Evolutionary conservation across 257 asterid species (phyloP).

Genomic region (Mentha longifolia): DNA sequence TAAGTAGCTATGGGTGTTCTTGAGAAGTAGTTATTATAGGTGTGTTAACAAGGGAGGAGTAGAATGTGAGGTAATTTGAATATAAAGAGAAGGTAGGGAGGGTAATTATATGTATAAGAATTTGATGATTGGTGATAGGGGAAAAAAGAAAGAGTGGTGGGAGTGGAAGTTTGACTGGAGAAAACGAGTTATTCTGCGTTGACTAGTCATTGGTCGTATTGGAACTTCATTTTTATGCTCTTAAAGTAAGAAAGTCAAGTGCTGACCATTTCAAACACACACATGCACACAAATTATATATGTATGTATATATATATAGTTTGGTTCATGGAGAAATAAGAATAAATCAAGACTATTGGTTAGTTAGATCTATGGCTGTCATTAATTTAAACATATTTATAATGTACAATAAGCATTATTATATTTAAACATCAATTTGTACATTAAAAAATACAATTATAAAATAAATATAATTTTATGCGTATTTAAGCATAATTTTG

Average conservation of each 20-base stretch:
- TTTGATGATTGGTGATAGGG: neutral
- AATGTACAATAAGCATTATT: too few relatives aligned
- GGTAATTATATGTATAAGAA: neutral
- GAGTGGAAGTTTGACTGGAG: conserved; percentile 70
- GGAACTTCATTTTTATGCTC: conserved; percentile 27
- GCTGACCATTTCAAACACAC: conserved; percentile 50
- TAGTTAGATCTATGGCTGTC: too few relatives aligned
- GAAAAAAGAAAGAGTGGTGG: conserved; percentile 36
- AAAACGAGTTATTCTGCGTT: conserved; percentile 57
- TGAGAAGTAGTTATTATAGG: neutral
- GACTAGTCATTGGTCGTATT: conserved; percentile 53
- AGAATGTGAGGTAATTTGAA: conserved; percentile 36
- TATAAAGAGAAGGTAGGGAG: conserved; percentile 44
- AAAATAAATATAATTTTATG: too few relatives aligned
- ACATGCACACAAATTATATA: neutral
- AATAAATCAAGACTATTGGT: too few relatives aligned
- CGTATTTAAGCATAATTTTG: too few relatives aligned
- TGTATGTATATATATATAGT: too few relatives aligned
- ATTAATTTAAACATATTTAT: too few relatives aligned
- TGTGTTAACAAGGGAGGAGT: conserved; percentile 22
- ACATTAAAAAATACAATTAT: too few relatives aligned
- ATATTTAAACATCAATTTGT: too few relatives aligned
- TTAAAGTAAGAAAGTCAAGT: conserved; percentile 32
- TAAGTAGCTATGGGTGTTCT: neutral
- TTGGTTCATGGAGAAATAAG: too few relatives aligned